Percentiles rank a stretch among this genome's conserved stretches.
These are phyloP conservation scores for Bathelium albidoporum DNA, from an alignment of 495 filamentous ascomycete species.

Conservation along the genomic window DNA sequence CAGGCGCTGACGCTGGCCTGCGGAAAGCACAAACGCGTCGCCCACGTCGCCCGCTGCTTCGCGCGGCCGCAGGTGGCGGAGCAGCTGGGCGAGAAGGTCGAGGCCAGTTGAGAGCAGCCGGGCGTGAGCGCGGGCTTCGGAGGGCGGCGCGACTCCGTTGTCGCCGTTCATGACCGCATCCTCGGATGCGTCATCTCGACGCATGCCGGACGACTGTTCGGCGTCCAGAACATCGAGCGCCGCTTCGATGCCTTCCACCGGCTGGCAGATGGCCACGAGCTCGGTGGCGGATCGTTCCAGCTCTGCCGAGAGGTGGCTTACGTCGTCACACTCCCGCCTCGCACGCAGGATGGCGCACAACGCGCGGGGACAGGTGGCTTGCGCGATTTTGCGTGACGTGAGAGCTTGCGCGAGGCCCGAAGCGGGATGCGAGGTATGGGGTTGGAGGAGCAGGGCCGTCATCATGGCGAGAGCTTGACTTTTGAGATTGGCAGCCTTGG, in stretches of 20 bases:
- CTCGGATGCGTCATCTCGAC: constrained; percentile 1
- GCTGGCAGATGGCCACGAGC: constrained; percentile 39
- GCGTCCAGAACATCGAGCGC: constrained; percentile 40
- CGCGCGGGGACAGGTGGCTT: constrained; percentile 51
- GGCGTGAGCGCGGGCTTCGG: neutral
- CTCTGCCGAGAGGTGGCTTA: constrained; percentile 46
- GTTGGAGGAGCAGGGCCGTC: neutral
- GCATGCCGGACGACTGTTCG: constrained; percentile 5
- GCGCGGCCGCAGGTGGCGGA: constrained; percentile 9
- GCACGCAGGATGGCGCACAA: constrained; percentile 59
- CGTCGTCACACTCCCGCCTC: constrained; percentile 43
- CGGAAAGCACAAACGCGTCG: constrained; percentile 24
- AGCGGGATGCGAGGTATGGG: constrained; percentile 27
- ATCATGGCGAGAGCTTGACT: neutral
- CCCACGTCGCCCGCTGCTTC: constrained; percentile 13
- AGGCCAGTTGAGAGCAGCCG: constrained; percentile 15
- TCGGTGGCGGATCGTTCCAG: constrained; percentile 49
- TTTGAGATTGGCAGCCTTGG: neutral
- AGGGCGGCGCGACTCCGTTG: neutral
- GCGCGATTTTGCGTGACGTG: constrained; percentile 46
- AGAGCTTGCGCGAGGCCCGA: constrained; percentile 61
- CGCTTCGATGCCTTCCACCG: constrained; percentile 39
- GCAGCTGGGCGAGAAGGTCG: constrained; percentile 14
- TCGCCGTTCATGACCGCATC: neutral
- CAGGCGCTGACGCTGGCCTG: constrained; percentile 37